Evolutionary conservation across 371 early-diverging fungal genomes (phyloP), one percentile per base, ranked within the genome.

Genomic region (Saksenaea oblongispora): DNA sequence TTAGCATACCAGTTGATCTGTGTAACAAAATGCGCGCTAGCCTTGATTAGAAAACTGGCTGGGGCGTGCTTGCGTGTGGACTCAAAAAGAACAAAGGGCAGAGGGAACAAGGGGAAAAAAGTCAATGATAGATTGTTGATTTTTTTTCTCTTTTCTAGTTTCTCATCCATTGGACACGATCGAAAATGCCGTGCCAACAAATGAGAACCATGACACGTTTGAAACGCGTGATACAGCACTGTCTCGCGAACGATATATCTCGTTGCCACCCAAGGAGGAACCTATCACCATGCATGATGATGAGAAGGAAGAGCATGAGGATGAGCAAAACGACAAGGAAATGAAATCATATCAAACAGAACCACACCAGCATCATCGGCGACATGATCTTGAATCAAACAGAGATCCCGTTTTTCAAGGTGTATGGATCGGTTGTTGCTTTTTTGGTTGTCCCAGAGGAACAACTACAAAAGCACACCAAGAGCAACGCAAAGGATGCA

Each of bases 381-480:
- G 51, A 22, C 7, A 47, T 17, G 51, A 47, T 47, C 10, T 47
- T 22, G 51, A 55, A 56, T 31, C 56, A 27, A 8, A 39, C 24
- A n/a, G 39, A 17, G 56, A 34, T 42, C 54, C 54, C 13, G 17
- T 24, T 54, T 41, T 55, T 17, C 39, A 28, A 39, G 63, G 63
- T 5, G 31, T 55, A 13, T 62, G 63, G 63, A 9, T 62, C 9
- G 63, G 63, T 2, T 62, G 63, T 28, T 62, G 63, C 41, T 62
- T 62, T 36, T 56, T 62, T 41, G 56, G 56, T 3, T 62, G 42
- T 47, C 51, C 51, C 24, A 47, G 14, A 41, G 56, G 42, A 35
- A 27, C 14, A 27, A 28, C 14, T 4, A 35, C 22, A 17, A 10
- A 31, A 27, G 56, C 28, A 56, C 15, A 11, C 8, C 24, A 14